phyloP scores from a whole-genome alignment of 768 basidiomycete species.

The Tylopilus balloui region DNA sequence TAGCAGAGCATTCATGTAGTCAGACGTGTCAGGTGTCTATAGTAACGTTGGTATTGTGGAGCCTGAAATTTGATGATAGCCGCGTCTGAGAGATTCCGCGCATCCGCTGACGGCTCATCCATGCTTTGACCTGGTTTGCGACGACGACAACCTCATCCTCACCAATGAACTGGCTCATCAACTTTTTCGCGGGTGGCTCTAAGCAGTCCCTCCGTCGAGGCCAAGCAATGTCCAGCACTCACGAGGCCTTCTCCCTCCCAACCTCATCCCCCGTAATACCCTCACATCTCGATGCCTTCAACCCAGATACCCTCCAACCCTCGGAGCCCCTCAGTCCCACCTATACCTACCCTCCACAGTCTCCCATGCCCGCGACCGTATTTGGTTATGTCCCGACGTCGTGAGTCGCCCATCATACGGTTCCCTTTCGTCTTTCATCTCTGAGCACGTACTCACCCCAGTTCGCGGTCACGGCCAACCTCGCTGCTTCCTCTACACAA shows the following conservation, averaged over 20 bases:
- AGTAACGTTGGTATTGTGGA: conserved; percentile 12
- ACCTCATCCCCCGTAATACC: conserved; percentile 58
- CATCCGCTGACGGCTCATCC: neutral
- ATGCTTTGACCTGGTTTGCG: conserved; percentile 7
- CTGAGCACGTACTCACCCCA: conserved; percentile 13
- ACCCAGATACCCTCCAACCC: conserved; percentile 46
- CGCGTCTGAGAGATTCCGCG: neutral
- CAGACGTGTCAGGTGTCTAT: conserved; percentile 3
- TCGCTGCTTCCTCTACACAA: conserved; percentile 69
- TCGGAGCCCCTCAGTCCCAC: conserved; percentile 47
- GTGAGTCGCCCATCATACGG: conserved; percentile 33
- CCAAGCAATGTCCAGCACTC: conserved; percentile 71
- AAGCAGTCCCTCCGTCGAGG: conserved; percentile 49
- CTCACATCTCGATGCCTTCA: conserved; percentile 57
- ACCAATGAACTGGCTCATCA: conserved; percentile 70
- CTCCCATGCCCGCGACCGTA: conserved; percentile 34
- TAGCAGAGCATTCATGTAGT: neutral
- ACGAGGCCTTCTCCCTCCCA: conserved; percentile 86
- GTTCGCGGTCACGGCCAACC: conserved; percentile 44
- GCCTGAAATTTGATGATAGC: conserved; percentile 10
- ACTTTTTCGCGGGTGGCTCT: conserved; percentile 54
- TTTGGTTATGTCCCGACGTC: conserved; percentile 61
- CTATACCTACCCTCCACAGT: conserved; percentile 78
- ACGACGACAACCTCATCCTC: conserved; percentile 3
- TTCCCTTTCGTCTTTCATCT: conserved; percentile 1